These are phyloP conservation scores for Rhizopogon salebrosus DNA, from an alignment of 768 basidiomycete genomes.

Conservation along the genomic window DNA sequence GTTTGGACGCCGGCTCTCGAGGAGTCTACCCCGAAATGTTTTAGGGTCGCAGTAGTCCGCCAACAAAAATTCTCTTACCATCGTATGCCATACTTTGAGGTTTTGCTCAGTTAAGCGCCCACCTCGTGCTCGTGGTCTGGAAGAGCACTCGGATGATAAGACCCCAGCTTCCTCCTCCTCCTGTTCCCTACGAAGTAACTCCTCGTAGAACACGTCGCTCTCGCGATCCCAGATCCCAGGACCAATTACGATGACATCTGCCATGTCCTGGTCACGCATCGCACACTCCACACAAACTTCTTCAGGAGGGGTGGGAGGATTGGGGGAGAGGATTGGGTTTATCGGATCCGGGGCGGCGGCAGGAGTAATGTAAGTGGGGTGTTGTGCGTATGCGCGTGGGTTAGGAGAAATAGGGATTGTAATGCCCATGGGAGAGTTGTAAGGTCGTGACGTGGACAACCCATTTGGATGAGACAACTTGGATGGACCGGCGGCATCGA, in stretches of 20 bases:
- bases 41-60: slow-evolving; percentile 4
- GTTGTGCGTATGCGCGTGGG: slow-evolving; percentile 64
- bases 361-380: slow-evolving; percentile 72
- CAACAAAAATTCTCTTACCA: slow-evolving; percentile 44
- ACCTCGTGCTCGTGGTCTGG: slow-evolving; percentile 59
- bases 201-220: slow-evolving; percentile 78
- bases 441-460: slow-evolving; percentile 52
- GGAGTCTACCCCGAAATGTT: slow-evolving; percentile 86
- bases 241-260: slow-evolving; percentile 84
- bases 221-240: slow-evolving; percentile 89
- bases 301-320: slow-evolving; percentile 50
- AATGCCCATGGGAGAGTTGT: slow-evolving; percentile 33
- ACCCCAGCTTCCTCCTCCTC: slow-evolving; percentile 59
- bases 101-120: slow-evolving; percentile 72
- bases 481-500: slow-evolving; percentile 29
- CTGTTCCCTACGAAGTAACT: slow-evolving; percentile 65
- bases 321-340: slow-evolving; percentile 57
- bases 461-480: slow-evolving; percentile 47
- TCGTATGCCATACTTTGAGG: slow-evolving; percentile 71
- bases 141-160: slow-evolving; percentile 44
- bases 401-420: slow-evolving; percentile 62
- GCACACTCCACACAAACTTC: slow-evolving; percentile 96
- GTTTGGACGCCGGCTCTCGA: slow-evolving; percentile 80
- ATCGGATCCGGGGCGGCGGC: slow-evolving; percentile 47
- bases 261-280: slow-evolving; percentile 98